phyloP scores from a whole-genome alignment of 2,329 filamentous ascomycete genomes.

The Cryphonectria carpinicola region DNA sequence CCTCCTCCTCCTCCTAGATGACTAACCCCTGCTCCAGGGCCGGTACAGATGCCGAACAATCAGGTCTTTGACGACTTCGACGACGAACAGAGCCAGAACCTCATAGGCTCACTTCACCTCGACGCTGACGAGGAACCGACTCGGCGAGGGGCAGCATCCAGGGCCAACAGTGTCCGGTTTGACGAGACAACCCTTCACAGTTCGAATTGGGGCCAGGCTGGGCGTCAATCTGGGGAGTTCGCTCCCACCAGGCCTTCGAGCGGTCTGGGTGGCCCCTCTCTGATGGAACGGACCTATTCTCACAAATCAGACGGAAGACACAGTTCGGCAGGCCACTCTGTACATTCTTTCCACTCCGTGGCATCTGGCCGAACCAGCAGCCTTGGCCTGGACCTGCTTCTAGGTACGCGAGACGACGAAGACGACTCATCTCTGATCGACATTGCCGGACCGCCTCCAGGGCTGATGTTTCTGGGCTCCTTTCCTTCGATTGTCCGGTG shows the following conservation, averaged over 20 bases:
- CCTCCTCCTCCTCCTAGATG: neutral
- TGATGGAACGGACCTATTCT: constrained; percentile 90
- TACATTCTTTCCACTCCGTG: constrained; percentile 69
- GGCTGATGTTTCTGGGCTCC: constrained; percentile 82
- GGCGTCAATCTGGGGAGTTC: constrained; percentile 82
- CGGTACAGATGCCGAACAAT: constrained; percentile 75
- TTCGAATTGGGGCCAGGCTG: constrained; percentile 79
- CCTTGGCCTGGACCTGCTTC: constrained; percentile 76
- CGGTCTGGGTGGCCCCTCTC: constrained; percentile 74
- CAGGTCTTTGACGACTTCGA: constrained; percentile 92
- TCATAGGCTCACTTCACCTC: constrained; percentile 80
- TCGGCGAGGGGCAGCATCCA: constrained; percentile 82
- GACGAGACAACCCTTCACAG: constrained; percentile 94
- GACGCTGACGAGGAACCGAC: constrained; percentile 87
- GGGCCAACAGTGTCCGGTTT: constrained; percentile 96
- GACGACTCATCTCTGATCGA: constrained; percentile 63
- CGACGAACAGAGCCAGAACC: constrained; percentile 73
- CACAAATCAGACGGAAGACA: constrained; percentile 96
- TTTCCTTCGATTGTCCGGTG: constrained; percentile 94
- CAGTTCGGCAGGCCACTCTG: constrained; percentile 86
- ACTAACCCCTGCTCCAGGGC: constrained; percentile 56
- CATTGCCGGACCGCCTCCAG: constrained; percentile 76
- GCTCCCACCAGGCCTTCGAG: constrained; percentile 77
- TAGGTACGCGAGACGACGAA: constrained; percentile 57
- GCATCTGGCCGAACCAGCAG: constrained; percentile 84